phyloP scores from a whole-genome alignment of 768 basidiomycete species.

The Cyclocybe cylindracea region DNA sequence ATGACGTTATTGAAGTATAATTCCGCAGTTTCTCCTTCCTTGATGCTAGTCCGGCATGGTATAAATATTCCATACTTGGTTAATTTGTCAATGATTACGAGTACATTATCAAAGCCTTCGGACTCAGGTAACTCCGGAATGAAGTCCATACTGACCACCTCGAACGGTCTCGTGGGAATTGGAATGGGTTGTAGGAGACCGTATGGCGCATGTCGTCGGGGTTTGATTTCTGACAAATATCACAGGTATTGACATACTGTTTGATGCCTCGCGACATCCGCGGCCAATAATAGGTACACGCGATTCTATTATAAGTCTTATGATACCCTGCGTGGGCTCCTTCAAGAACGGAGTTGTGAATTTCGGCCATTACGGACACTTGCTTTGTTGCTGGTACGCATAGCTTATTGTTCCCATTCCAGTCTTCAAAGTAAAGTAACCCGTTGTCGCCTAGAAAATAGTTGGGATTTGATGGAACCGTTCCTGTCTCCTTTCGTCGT shows the following conservation, averaged over 20 bases:
- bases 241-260: slow-evolving; percentile 19
- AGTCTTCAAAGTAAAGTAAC: no score
- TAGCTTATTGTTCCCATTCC: neutral
- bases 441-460: no score
- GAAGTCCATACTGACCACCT: slow-evolving; percentile 13
- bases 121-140: slow-evolving; percentile 15
- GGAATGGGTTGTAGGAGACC: slow-evolving; percentile 14
- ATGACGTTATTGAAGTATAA: slow-evolving; percentile 31
- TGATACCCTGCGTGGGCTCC: neutral
- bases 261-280: slow-evolving; percentile 6
- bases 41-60: slow-evolving; percentile 25
- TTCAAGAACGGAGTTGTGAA: neutral
- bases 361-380: neutral
- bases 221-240: slow-evolving; percentile 29
- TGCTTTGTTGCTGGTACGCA: neutral
- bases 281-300: slow-evolving; percentile 2
- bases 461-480: no score
- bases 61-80: slow-evolving; percentile 44
- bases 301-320: slow-evolving; percentile 2
- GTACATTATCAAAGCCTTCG: slow-evolving; percentile 14
- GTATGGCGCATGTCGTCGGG: slow-evolving; percentile 1
- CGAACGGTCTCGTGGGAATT: slow-evolving; percentile 9
- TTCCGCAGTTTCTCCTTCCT: slow-evolving; percentile 24
- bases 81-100: slow-evolving; percentile 35
- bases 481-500: no score